These are phyloP conservation scores for Oenanthe javanica DNA, from an alignment of 140 eudicot genomes.

Conservation along the genomic window DNA sequence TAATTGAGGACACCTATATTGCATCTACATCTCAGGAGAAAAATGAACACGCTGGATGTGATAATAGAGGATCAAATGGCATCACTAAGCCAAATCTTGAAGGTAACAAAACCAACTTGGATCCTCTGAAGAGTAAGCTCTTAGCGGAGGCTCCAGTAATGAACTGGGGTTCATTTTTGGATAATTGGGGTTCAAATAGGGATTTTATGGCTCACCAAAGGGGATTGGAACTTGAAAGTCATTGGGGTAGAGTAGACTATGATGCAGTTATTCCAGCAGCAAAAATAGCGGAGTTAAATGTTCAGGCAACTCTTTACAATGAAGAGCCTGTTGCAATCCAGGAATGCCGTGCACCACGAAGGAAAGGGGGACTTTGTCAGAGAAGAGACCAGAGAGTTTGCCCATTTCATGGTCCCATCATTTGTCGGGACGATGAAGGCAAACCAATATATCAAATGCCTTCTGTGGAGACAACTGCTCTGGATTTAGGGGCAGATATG, in stretches of 20 bases:
- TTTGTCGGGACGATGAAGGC: slow-evolving; percentile 76
- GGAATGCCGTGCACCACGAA: slow-evolving; percentile 78
- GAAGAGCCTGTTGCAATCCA: slow-evolving; percentile 68
- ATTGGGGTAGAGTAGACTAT: slow-evolving; percentile 93
- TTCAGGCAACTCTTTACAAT: slow-evolving; percentile 58
- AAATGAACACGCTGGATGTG: slow-evolving; percentile 25
- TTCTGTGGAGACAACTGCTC: slow-evolving; percentile 21
- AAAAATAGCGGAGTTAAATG: slow-evolving; percentile 75
- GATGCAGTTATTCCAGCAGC: slow-evolving; percentile 83
- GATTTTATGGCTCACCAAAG: slow-evolving; percentile 85
- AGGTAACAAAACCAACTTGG: slow-evolving; percentile 18
- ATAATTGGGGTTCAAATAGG: slow-evolving; percentile 70
- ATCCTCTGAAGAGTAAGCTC: slow-evolving; percentile 66
- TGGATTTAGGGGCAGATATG: slow-evolving; percentile 22
- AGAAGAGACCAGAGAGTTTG: slow-evolving; percentile 72
- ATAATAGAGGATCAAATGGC: slow-evolving; percentile 19
- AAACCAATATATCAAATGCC: slow-evolving; percentile 27
- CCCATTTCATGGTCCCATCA: slow-evolving; percentile 85
- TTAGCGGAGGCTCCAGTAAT: slow-evolving; percentile 80
- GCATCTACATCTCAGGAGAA: slow-evolving; percentile 10
- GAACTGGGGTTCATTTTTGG: slow-evolving; percentile 81
- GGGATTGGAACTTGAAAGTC: slow-evolving; percentile 83
- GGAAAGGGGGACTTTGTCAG: slow-evolving; percentile 68
- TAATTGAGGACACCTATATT: slow-evolving; percentile 12
- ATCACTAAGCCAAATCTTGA: slow-evolving; percentile 14